Conservation (phyloP, 148 eudicot genomes). For the Polygonum aviculare region DNA sequence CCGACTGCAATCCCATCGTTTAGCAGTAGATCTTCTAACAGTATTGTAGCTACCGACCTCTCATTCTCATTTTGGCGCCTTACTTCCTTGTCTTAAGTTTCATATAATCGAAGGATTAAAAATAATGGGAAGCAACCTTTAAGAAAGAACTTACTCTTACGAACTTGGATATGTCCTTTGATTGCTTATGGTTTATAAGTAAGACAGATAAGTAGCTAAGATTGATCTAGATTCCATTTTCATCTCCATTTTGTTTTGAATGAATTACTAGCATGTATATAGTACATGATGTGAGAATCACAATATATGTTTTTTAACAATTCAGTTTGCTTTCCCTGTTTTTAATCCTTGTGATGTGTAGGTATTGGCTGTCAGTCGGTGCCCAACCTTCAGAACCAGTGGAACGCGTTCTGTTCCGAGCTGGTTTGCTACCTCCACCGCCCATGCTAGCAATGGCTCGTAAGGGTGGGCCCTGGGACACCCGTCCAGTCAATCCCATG, state of each 20-base stretch:
- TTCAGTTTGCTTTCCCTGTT: neutral
- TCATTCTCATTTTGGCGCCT: neutral
- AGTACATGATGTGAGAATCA: neutral
- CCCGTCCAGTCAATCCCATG: conserved; percentile 62
- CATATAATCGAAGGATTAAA: too few relatives aligned
- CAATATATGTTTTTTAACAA: neutral
- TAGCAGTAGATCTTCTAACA: neutral
- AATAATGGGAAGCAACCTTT: too few relatives aligned
- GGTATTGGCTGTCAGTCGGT: conserved; percentile 91
- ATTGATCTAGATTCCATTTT: neutral
- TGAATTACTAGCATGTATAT: neutral
- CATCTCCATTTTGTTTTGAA: neutral
- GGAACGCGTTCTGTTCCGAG: conserved; percentile 63
- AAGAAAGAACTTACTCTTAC: too few relatives aligned
- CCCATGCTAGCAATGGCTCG: conserved; percentile 87
- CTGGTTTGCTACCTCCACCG: conserved; percentile 89
- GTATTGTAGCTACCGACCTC: neutral
- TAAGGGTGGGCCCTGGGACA: conserved; percentile 85
- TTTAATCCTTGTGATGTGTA: conserved; percentile 14
- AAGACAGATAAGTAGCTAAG: neutral
- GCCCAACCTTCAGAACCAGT: conserved; percentile 95
- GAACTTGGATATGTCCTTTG: neutral
- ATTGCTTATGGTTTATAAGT: neutral
- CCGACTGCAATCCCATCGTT: neutral
- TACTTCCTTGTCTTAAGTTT: too few relatives aligned